These are phyloP conservation scores for Cryptosporidium sp. DNA, from an alignment of 169 alveolate genomes.

Conservation along the genomic window DNA sequence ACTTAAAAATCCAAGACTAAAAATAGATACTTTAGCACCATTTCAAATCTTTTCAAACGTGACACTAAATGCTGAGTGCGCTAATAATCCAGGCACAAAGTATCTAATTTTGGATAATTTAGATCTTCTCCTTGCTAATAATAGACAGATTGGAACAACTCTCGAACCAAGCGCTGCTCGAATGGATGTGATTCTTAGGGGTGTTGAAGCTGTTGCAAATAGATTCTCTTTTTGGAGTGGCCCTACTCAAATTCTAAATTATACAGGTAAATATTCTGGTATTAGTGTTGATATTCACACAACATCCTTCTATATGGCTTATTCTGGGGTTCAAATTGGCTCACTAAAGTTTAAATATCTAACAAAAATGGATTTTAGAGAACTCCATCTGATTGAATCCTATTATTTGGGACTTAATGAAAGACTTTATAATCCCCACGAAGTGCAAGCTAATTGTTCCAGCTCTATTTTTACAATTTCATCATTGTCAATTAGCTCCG, in stretches of 20 bases:
- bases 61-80: slow-evolving; percentile 64
- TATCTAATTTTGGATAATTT: slow-evolving; percentile 28
- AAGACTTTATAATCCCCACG: slow-evolving; percentile 41
- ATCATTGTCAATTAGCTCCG: slow-evolving; percentile 6
- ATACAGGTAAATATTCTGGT: slow-evolving; percentile 37
- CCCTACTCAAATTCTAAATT: slow-evolving; percentile 18
- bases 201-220: slow-evolving; percentile 65
- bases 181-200: slow-evolving; percentile 54
- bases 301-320: slow-evolving; percentile 46
- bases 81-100: slow-evolving; percentile 63
- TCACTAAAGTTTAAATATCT: slow-evolving; percentile 34
- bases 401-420: slow-evolving; percentile 29
- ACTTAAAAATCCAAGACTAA: slow-evolving; percentile 12
- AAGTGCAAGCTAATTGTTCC: slow-evolving; percentile 39
- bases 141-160: slow-evolving; percentile 39
- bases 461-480: slow-evolving; percentile 54
- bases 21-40: slow-evolving; percentile 57
- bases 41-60: slow-evolving; percentile 27
- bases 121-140: slow-evolving; percentile 49
- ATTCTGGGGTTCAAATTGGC: slow-evolving; percentile 43
- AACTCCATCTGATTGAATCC: slow-evolving; percentile 36
- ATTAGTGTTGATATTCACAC: slow-evolving; percentile 5
- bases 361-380: slow-evolving; percentile 56
- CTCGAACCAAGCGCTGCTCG: slow-evolving; percentile 28
- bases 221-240: slow-evolving; percentile 72